Evolutionary conservation across 2,329 filamentous ascomycete genomes (phyloP), one percentile per base, ranked within the genome.

Genomic region (Colletotrichum musicola): DNA sequence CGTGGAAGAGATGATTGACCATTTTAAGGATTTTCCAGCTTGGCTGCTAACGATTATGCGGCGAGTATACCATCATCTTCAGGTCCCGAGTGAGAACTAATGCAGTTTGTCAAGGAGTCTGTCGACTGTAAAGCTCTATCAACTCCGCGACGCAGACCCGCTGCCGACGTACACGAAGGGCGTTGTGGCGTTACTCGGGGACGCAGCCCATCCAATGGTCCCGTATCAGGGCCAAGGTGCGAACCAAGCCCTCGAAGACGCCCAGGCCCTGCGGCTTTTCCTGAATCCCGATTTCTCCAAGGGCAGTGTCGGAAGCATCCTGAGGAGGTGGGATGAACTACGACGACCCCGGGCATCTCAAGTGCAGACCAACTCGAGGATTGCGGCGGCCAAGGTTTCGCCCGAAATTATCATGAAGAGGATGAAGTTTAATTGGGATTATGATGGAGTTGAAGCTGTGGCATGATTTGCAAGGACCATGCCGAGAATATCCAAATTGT

Each of bases 201-300:
- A 65, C 16, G 62, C 55, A 4, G 47, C 47, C 12, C 47, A 65
- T 30, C 62, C 55, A 1, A 60, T 60, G 55, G 49, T 65, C 22
- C 46, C 62, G 6, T 59, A 61, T 40, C 55, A 65, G 38, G 56
- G 55, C 12, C 55, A 65, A 53, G 55, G 62, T 16, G 62, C 62
- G 7, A 46, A 53, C n/a, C 55, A 60, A 53, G 55, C 55, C 18
- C 20, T 60, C 10, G 55, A 65, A 30, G 55, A 60, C 42, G 62
- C 47, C n/a, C 47, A 59, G 35, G 47, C 30, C 1, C 47, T 61
- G 12, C 27, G 47, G 7, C 25, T 65, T 47, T 27, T 65, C 14
- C 20, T 65, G 3, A 13, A 25, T 0, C 38, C 38, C 35, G 10
- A 30, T 6, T n/a, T 55, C 9, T 9, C 35, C 1, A 10, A 16